A percentile compares a stretch with the other conserved stretches of the same genome.
These are phyloP conservation scores for Echeveria elegans DNA, from an alignment of 164 flowering plant genomes.

Conservation along the genomic window DNA sequence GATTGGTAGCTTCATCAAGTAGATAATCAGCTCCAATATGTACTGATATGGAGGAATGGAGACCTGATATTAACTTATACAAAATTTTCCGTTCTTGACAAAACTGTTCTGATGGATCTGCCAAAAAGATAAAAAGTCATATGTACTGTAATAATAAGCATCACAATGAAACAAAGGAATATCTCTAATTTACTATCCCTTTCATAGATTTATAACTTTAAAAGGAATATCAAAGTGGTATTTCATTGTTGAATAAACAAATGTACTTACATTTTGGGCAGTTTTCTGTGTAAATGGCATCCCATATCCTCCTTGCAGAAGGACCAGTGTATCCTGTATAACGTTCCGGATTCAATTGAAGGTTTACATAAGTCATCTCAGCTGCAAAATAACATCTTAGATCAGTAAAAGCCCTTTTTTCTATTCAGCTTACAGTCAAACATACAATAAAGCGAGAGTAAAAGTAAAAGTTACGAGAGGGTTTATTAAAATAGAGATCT, in stretches of 20 bases:
- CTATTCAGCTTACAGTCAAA: too few relatives aligned
- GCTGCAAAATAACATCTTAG: slow-evolving; percentile 35
- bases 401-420: too few relatives aligned
- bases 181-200: not conserved
- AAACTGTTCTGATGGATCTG: slow-evolving; percentile 75
- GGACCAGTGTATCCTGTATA: slow-evolving; percentile 88
- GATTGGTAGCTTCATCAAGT: slow-evolving; percentile 59
- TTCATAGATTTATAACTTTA: not conserved
- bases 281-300: slow-evolving; percentile 80
- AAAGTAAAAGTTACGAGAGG: too few relatives aligned
- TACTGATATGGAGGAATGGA: slow-evolving; percentile 83
- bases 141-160: not conserved
- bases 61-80: slow-evolving; percentile 88
- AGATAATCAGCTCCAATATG: slow-evolving; percentile 90
- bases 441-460: too few relatives aligned
- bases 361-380: slow-evolving; percentile 96
- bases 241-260: not conserved
- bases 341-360: slow-evolving; percentile 84
- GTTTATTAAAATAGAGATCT: too few relatives aligned
- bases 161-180: not conserved
- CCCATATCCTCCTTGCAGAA: slow-evolving; percentile 97
- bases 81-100: slow-evolving; percentile 75
- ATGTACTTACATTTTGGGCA: slow-evolving; percentile 72
- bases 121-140: not conserved
- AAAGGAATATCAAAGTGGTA: not conserved